These are phyloP conservation scores for Cylindrotheca fusiformis DNA, from an alignment of 108 stramenopile genomes.

Conservation along the genomic window DNA sequence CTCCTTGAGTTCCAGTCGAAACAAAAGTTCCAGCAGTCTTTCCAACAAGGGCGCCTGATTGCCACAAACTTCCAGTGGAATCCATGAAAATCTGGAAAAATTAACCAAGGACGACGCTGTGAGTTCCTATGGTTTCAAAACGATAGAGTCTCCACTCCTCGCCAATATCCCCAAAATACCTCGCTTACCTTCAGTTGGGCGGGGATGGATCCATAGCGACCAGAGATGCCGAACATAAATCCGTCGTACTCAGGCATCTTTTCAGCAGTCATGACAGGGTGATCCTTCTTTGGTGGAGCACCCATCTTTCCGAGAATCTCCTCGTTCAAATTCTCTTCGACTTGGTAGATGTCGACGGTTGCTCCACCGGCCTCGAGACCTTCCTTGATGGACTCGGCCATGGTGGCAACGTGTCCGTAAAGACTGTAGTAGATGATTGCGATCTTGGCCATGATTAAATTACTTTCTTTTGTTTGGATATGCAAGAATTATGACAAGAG, in stretches of 20 bases:
- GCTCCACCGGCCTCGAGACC: constrained; percentile 55
- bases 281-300: constrained; percentile 45
- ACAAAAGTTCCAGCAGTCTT: constrained; percentile 71
- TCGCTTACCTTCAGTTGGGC: constrained; percentile 64
- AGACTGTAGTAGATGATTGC: constrained; percentile 57
- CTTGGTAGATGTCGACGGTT: constrained; percentile 47
- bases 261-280: constrained; percentile 40
- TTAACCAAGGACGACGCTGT: too few relatives aligned
- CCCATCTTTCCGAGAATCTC: constrained; percentile 70
- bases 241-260: constrained; percentile 60
- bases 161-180: too few relatives aligned
- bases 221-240: constrained; percentile 64
- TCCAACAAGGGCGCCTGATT: constrained; percentile 55
- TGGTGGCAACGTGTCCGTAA: constrained; percentile 54
- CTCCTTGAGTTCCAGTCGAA: constrained; percentile 46
- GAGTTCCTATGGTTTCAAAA: not conserved
- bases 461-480: not conserved
- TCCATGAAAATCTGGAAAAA: constrained; percentile 44
- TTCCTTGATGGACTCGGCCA: constrained; percentile 45
- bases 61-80: constrained; percentile 66
- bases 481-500: too few relatives aligned
- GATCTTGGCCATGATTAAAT: constrained; percentile 35
- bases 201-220: constrained; percentile 58
- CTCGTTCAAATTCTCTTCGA: constrained; percentile 61
- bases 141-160: too few relatives aligned